Percentiles rank a stretch among this genome's conserved stretches.
phyloP scores from a whole-genome alignment of 768 basidiomycete genomes.

The Lanmaoa pseudosensibilis region DNA sequence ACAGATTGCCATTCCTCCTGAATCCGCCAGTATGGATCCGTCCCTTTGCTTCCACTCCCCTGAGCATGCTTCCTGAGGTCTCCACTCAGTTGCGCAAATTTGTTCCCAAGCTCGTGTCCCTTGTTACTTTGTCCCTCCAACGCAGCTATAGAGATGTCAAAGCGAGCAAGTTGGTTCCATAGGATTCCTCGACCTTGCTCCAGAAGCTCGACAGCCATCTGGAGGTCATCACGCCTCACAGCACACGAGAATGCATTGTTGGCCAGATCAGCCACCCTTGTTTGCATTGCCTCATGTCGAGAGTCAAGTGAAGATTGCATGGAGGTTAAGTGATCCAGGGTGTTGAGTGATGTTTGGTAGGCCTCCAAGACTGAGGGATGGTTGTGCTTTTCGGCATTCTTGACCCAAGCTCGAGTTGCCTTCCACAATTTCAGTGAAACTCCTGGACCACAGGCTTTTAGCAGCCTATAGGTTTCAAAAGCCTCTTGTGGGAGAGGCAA shows the following conservation, averaged over 20 bases:
- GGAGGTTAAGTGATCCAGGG: background rate
- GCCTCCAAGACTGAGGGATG: background rate
- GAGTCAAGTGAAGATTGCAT: background rate
- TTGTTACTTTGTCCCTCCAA: background rate
- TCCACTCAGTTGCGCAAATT: background rate
- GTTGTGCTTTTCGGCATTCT: too few species aligned
- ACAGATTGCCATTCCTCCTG: background rate
- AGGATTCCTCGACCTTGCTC: background rate
- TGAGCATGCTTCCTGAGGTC: background rate
- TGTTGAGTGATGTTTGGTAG: background rate
- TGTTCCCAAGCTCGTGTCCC: background rate
- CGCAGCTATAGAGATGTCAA: background rate
- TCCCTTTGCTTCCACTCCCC: background rate
- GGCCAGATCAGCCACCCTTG: background rate
- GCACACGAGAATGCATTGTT: background rate
- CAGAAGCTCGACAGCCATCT: background rate
- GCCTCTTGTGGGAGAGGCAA: too few species aligned
- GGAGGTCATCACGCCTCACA: background rate
- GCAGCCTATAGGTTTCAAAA: too few species aligned
- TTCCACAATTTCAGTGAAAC: too few species aligned
- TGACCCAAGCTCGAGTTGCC: too few species aligned
- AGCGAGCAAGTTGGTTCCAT: background rate
- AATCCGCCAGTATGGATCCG: background rate
- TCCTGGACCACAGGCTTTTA: too few species aligned
- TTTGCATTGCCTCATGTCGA: background rate